Evolutionary conservation across 345 rosid genomes (phyloP).

Genomic region (Gossypium sturtianum): DNA sequence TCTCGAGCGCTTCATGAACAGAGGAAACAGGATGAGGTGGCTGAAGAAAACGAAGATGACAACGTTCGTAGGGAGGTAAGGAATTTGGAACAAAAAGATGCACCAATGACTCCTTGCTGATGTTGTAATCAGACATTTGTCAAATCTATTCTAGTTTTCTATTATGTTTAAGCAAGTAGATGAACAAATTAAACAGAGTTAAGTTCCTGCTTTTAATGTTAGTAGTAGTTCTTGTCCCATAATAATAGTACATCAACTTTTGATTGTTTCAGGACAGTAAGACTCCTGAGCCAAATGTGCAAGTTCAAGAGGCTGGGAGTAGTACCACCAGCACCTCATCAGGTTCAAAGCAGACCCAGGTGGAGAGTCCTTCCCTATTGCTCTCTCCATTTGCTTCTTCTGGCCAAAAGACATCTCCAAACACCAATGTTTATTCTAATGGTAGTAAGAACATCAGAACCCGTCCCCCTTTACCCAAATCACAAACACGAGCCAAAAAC

Average conservation of each 20-base stretch:
- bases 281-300: background rate
- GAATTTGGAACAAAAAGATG: background rate
- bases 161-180: background rate
- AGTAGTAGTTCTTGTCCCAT: background rate
- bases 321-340: constrained; percentile 33
- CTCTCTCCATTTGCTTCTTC: constrained; percentile 20
- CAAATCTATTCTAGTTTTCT: background rate
- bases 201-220: background rate
- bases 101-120: background rate
- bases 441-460: constrained; percentile 18
- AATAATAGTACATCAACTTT: background rate
- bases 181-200: background rate
- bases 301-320: constrained; percentile 28
- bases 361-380: constrained; percentile 13
- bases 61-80: constrained; percentile 29
- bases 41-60: constrained; percentile 21
- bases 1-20: constrained; percentile 34
- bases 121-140: background rate
- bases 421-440: constrained; percentile 13
- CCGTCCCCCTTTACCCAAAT: constrained; percentile 36
- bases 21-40: constrained; percentile 20
- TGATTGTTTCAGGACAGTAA: constrained; percentile 27
- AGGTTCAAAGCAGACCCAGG: constrained; percentile 19
- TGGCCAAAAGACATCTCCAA: constrained; percentile 21
- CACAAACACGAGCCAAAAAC: constrained; percentile 16